These are phyloP conservation scores for Colletotrichum aenigma DNA, from an alignment of 2,329 filamentous ascomycete genomes.

Conservation along the genomic window DNA sequence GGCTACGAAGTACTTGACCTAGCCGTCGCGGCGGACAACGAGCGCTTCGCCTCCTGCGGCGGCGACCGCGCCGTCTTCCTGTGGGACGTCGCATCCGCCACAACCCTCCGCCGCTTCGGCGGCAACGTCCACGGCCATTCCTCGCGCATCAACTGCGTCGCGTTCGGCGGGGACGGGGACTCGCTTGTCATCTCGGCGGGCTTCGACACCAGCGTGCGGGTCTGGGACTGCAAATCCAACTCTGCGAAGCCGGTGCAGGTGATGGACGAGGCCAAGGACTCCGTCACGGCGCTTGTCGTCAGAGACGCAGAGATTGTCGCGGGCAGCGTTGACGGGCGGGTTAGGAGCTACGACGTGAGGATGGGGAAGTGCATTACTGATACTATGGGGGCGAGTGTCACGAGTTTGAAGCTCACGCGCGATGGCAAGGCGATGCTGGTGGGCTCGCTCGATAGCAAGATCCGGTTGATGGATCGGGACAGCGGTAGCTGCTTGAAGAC, in stretches of 20 bases:
- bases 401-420: slow-evolving; percentile 71
- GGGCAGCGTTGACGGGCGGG: slow-evolving; percentile 84
- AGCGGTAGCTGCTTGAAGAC: slow-evolving; percentile 75
- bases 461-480: slow-evolving; percentile 81
- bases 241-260: slow-evolving; percentile 71
- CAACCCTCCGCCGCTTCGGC: slow-evolving; percentile 77
- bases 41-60: slow-evolving; percentile 83
- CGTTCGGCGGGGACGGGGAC: slow-evolving; percentile 79
- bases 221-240: slow-evolving; percentile 72
- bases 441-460: slow-evolving; percentile 74
- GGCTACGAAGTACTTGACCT: slow-evolving; percentile 91
- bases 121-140: slow-evolving; percentile 67
- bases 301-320: slow-evolving; percentile 65
- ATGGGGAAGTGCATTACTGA: slow-evolving; percentile 75
- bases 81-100: slow-evolving; percentile 88
- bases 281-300: slow-evolving; percentile 58
- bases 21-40: slow-evolving; percentile 75
- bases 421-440: slow-evolving; percentile 79
- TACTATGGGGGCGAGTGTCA: slow-evolving; percentile 74
- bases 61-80: slow-evolving; percentile 91
- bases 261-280: slow-evolving; percentile 74
- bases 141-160: slow-evolving; percentile 77
- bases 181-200: slow-evolving; percentile 74
- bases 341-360: slow-evolving; percentile 82
- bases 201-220: slow-evolving; percentile 75